Conservation (phyloP, 805 yeast genomes). For the Yamadazyma laniorum region DNA sequence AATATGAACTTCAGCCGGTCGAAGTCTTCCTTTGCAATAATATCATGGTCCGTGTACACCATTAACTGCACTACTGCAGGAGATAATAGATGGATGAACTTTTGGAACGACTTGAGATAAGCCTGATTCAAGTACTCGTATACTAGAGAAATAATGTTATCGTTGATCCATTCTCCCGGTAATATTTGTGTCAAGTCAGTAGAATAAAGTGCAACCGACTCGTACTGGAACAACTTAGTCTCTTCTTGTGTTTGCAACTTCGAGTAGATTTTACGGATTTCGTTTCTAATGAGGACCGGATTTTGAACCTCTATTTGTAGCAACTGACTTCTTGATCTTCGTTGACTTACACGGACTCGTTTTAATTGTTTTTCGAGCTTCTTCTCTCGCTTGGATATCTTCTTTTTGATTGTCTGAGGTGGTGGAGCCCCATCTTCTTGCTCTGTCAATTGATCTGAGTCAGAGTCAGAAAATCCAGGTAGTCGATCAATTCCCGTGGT, state of each 20-base stretch:
- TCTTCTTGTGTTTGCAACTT: slow-evolving; percentile 16
- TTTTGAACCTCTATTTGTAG: background rate
- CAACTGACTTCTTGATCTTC: slow-evolving; percentile 13
- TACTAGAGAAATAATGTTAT: slow-evolving; percentile 61
- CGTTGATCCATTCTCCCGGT: slow-evolving; percentile 74
- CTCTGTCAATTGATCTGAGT: background rate
- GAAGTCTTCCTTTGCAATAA: slow-evolving; percentile 23
- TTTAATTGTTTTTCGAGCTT: slow-evolving; percentile 10
- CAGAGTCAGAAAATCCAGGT: background rate
- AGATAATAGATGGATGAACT: slow-evolving; percentile 31
- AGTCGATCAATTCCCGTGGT: slow-evolving; percentile 15
- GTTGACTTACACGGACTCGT: slow-evolving; percentile 9
- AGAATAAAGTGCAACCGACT: slow-evolving; percentile 56
- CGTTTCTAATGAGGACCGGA: slow-evolving; percentile 2
- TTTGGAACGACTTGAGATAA: slow-evolving; percentile 19
- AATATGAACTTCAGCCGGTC: slow-evolving; percentile 48
- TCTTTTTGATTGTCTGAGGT: background rate
- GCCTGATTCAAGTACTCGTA: slow-evolving; percentile 46
- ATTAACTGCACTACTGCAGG: slow-evolving; percentile 68
- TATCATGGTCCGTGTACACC: slow-evolving; percentile 41
- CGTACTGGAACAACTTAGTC: slow-evolving; percentile 44
- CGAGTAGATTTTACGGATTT: slow-evolving; percentile 20
- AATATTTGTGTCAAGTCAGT: slow-evolving; percentile 57
- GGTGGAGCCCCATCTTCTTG: background rate
- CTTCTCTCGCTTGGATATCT: slow-evolving; percentile 9